Conservation (phyloP, 2,329 filamentous ascomycete species). For the Raffaelea deltoideospora region DNA sequence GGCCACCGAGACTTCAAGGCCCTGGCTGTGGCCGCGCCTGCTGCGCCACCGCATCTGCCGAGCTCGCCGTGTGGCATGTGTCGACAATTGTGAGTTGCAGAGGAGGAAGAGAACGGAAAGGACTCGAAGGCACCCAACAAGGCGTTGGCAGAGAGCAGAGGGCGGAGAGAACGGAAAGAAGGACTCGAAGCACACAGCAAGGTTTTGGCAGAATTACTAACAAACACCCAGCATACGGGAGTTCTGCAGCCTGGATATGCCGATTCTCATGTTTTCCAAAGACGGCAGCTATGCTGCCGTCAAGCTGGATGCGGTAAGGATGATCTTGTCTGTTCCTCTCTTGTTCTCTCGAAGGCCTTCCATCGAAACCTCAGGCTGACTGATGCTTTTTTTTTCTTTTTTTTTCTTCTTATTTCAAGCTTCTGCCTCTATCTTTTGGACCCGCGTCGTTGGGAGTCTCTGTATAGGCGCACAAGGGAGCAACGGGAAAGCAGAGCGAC, state of each 20-base stretch:
- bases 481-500: no score
- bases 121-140: no score
- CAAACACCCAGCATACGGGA: conserved; percentile 48
- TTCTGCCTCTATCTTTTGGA: conserved; percentile 54
- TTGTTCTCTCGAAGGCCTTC: no score
- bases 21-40: conserved; percentile 55
- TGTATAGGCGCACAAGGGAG: no score
- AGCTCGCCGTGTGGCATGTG: conserved; percentile 89
- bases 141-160: no score
- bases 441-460: conserved; percentile 35
- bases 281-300: conserved; percentile 56
- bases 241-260: conserved; percentile 53
- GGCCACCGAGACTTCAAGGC: conserved; percentile 51
- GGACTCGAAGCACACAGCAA: no score
- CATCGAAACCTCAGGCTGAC: no score
- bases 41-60: conserved; percentile 27
- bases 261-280: conserved; percentile 87
- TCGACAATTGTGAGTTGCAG: conserved; percentile 74
- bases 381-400: no score
- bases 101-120: no score
- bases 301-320: conserved; percentile 52
- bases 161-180: no score
- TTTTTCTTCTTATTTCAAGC: conserved; percentile 21
- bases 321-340: no score
- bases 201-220: neutral